Evolutionary conservation across 805 yeast species (phyloP), one percentile per base, ranked within the genome.

Genomic region (Metschnikowia koreensis): DNA sequence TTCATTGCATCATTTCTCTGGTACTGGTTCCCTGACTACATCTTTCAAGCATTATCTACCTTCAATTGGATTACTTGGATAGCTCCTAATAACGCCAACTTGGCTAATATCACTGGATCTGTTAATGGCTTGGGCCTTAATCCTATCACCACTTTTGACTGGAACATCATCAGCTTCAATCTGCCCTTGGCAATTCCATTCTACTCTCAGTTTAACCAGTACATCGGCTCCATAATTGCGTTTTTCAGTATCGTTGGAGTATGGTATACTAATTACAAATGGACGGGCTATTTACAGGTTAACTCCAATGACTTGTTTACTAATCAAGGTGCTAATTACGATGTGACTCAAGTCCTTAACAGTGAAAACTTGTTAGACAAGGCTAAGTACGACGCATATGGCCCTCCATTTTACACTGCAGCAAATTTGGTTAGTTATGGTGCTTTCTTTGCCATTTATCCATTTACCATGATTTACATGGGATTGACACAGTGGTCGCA

Each of bases 11-110:
- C 39, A 27, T 50, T 42, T 44, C 38, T 46, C 33, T 33, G 40
- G 39, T 46, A 48, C 43, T 46, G 46, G 52, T 29, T 52, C 44
- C 48, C 48, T 12, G 28, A 74, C 39, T 83, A 71, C 62, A 66
- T 86, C 38, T 81, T 82, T 66, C 75, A 75, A 33, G 86, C 81
- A 9, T 67, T 86, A 53, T 78, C 87, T 1, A 70, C 74, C 56
- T 83, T 86, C 60, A 79, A 83, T 7, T 83, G 85, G 75, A 78
- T 83, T 37, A 74, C 85, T n/a, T 86, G 91, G 90, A 82, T 83
- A 44, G 73, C 63, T 15, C 81, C 81, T n/a, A 66, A 80, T 38
- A 82, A 81, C 61, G 78, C 78, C 47, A 75, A 76, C n/a, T 75
- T 85, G 27, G 83, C 82, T 56, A 86, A 81, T 60, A 68, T 86